Evolutionary conservation across 768 basidiomycete species (phyloP), one percentile per base, ranked within the genome.

Genomic region (Tricholoma saponaceum): DNA sequence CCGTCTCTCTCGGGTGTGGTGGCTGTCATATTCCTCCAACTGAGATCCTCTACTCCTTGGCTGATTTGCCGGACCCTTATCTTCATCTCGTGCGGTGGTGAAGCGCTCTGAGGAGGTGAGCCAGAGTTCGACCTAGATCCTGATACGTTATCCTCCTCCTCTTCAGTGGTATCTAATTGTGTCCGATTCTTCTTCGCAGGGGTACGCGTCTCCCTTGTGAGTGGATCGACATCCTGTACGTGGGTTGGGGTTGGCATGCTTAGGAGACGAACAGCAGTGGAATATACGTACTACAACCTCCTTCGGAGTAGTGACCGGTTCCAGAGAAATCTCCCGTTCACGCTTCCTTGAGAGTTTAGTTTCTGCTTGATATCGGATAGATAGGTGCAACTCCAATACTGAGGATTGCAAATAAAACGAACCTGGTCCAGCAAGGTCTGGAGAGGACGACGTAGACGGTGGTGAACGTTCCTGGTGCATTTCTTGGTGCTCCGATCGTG

Each of bases 41-140:
- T 84, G 60, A 90, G 81, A 66, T 90, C 89, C 69, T 89, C 88
- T 30, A 90, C 88, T 25, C 87, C 86, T 65, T 85, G 85, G 60
- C 87, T 89, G 63, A 90, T 89, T 73, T 90, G 89, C 52, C 86
- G 81, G 57, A 88, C 83, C 65, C 74, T 74, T 51, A 82, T 80
- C 75, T 88, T 90, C 73, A 87, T 82, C 70, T 90, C 88, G 62
- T 84, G 82, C 3, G 85, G 86, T 3, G 90, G 89, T n/a, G 90
- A 90, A 55, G 76, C 78, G 53, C 78, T 77, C 61, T 72, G 64
- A 52, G 82, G 78, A 51, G 78, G 74, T 20, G 79, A 76, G 60
- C 70, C 69, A 0, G 79, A 78, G 39, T 69, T 73, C 8, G 78
- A 78, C 60, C 76, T 69, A 16, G 78, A 79, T 51, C 73, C 70